These are phyloP conservation scores for Ettlia oleoabundans DNA, from an alignment of 139 green algal species.

Conservation along the genomic window DNA sequence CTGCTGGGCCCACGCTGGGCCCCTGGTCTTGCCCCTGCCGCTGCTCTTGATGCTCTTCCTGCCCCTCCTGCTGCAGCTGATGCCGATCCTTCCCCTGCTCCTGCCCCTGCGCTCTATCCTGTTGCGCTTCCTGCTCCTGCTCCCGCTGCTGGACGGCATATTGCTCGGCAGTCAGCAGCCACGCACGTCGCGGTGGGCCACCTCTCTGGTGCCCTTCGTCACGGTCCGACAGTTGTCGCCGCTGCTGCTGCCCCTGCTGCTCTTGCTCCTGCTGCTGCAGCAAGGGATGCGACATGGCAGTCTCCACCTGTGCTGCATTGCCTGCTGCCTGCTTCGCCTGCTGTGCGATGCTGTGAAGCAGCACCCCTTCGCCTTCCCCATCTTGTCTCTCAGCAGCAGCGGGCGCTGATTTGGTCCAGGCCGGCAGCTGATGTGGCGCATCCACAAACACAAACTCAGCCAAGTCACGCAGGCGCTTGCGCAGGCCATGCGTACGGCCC, in stretches of 20 bases:
- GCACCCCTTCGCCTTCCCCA: no score
- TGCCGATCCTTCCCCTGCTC: no score
- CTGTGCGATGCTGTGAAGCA: background rate
- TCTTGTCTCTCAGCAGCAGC: background rate
- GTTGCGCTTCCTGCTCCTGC: background rate
- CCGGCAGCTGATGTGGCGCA: conserved; percentile 79
- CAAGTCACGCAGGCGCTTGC: conserved; percentile 63
- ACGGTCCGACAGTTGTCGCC: no score
- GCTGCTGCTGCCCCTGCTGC: background rate
- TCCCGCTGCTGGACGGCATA: background rate
- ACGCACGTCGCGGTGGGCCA: conserved; percentile 1
- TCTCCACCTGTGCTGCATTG: no score
- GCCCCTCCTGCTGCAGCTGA: no score
- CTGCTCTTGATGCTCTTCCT: no score
- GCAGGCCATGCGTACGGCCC: conserved; percentile 67
- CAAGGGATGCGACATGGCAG: no score
- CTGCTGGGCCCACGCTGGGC: background rate
- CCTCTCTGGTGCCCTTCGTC: no score
- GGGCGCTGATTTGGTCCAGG: conserved; percentile 37
- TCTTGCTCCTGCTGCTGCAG: background rate
- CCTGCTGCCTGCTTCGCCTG: background rate
- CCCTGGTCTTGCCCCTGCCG: background rate
- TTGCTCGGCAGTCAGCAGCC: conserved; percentile 20
- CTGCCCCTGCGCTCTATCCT: no score
- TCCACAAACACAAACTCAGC: conserved; percentile 85